These are phyloP conservation scores for Lepraria neglecta DNA, from an alignment of 495 filamentous ascomycete species.

Conservation along the genomic window DNA sequence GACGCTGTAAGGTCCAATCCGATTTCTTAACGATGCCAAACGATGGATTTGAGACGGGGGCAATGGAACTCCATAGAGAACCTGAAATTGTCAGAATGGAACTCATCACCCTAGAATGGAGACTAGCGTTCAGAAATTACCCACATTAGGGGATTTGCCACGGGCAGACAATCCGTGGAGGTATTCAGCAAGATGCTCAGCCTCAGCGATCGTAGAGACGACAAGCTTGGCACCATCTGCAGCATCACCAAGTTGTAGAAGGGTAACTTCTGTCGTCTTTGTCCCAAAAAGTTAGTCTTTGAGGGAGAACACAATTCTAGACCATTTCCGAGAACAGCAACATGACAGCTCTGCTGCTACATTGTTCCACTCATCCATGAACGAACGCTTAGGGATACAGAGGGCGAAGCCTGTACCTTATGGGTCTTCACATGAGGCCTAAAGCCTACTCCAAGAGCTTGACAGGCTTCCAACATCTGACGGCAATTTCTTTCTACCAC, in stretches of 20 bases:
- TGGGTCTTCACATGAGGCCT: slow-evolving; percentile 83
- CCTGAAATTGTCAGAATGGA: slow-evolving; percentile 32
- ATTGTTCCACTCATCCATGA: neutral
- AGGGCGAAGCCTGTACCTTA: slow-evolving; percentile 51
- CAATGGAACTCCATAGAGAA: slow-evolving; percentile 73
- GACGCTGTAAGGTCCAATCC: slow-evolving; percentile 49
- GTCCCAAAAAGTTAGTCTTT: neutral
- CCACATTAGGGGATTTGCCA: slow-evolving; percentile 32
- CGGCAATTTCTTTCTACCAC: slow-evolving; percentile 64
- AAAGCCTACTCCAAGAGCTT: slow-evolving; percentile 57
- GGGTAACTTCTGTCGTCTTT: slow-evolving; percentile 66
- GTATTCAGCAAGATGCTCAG: slow-evolving; percentile 60
- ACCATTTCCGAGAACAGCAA: slow-evolving; percentile 2
- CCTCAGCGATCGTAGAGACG: slow-evolving; percentile 72
- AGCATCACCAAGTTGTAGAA: slow-evolving; percentile 61
- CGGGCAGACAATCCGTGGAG: slow-evolving; percentile 39
- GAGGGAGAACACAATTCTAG: neutral
- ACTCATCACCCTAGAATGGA: neutral
- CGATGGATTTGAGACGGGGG: slow-evolving; percentile 54
- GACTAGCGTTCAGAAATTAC: slow-evolving; percentile 52
- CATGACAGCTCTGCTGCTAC: neutral
- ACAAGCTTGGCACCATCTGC: slow-evolving; percentile 54
- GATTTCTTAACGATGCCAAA: slow-evolving; percentile 45
- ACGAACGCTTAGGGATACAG: neutral
- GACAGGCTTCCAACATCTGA: slow-evolving; percentile 61